These are phyloP conservation scores for Castanea mollissima DNA, from an alignment of 306 rosid genomes.

Conservation along the genomic window DNA sequence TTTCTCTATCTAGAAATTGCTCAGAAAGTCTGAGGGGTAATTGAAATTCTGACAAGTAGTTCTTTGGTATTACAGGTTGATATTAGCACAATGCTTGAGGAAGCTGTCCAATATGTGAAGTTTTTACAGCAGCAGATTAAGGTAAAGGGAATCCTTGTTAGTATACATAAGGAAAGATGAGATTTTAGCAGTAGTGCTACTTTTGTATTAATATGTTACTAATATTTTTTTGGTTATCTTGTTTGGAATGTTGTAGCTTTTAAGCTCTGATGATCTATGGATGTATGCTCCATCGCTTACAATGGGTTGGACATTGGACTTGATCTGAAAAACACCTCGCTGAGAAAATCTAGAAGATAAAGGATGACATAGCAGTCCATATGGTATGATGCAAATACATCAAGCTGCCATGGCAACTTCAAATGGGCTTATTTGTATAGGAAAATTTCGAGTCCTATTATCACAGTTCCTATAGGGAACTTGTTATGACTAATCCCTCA, in stretches of 20 bases:
- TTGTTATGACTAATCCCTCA: neutral
- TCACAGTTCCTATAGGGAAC: neutral
- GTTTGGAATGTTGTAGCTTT: constrained; percentile 46
- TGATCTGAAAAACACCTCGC: constrained; percentile 14
- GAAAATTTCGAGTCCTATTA: neutral
- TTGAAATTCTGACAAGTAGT: constrained; percentile 11
- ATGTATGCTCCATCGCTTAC: constrained; percentile 91
- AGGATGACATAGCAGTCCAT: neutral
- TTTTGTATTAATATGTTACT: neutral
- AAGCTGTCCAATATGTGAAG: constrained; percentile 88
- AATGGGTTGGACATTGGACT: constrained; percentile 84
- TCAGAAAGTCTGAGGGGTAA: neutral
- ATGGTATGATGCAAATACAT: neutral
- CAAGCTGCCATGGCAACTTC: neutral
- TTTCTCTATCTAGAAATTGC: neutral
- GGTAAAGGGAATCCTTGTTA: constrained; percentile 40
- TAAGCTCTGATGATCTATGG: constrained; percentile 90
- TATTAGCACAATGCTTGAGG: constrained; percentile 98
- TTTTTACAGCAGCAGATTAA: constrained; percentile 86
- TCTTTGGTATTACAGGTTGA: constrained; percentile 61
- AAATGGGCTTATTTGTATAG: neutral
- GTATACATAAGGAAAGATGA: neutral
- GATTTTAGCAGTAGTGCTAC: neutral
- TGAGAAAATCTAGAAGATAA: neutral
- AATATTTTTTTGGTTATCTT: constrained; percentile 13